Evolutionary conservation across 805 yeast species (phyloP), one percentile per base, ranked within the genome.

Genomic region (Wickerhamiella kazuoi): DNA sequence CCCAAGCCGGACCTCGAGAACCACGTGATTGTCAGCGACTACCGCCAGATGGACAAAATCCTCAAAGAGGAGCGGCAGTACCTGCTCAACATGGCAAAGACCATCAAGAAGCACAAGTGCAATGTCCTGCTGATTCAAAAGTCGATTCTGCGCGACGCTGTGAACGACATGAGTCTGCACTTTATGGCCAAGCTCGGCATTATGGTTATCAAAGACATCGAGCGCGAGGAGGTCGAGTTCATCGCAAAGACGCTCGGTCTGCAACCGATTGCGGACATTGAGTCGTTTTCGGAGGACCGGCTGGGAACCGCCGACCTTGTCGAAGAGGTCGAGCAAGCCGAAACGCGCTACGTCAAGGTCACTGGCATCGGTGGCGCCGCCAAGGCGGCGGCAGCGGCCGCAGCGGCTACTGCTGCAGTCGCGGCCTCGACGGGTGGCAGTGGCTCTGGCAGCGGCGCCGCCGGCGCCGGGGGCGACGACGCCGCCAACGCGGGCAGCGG

Each of bases 41-140:
- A 90, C 66, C 74, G 98, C 62, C 98, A 90, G 63, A 90, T 90
- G 99, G 99, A 90, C 62, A 90, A 87, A 65, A 90, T 90, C 50
- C 68, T 90, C 56, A 90, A 93, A 57, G 99, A 90, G 63, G 98
- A 90, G 68, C 77, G 99, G 58, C 90, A 94, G 21, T 90, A 90
- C 57, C 65, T 90, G 54, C 71, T 90, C 56, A 87, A 87, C 59
- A 80, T 90, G 57, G 86, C 95, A 67, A 90, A 90, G 62, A 83
- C 82, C 57, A 83, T 90, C 63, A 90, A 93, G 57, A 90, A 90
- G 69, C 79, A 96, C 48, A 90, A 86, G 62, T 90, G 98, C 67
- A 86, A 86, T 50, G 95, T 84, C 41, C 60, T 84, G 49, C 66
- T 84, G 52, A 80, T 84, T 46, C 96, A 84, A 60, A 84, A 84